Base-by-base conservation (phyloP, 768 basidiomycete species). In the Collybia sordida region DNA sequence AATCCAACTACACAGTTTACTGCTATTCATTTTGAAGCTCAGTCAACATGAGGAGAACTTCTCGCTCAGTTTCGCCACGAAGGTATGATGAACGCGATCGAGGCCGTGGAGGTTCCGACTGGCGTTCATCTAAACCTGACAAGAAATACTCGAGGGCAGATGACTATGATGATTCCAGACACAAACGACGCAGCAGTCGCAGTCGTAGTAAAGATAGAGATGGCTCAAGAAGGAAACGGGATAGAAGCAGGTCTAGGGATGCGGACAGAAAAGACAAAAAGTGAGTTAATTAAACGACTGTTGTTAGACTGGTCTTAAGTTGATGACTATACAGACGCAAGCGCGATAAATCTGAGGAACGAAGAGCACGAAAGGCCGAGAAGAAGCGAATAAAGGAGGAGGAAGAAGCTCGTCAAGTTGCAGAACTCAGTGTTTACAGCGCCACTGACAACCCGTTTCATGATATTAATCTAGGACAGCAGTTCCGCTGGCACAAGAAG, bases 401-500 rank as follows among this genome's bases (percentile, higher is more conserved):
- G 57, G 94, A 96, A 59, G 93, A 97, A 61, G 88, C 90, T 19
- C 86, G 95, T 22, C 86, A 89, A 59, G 87, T 97, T 14, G 93
- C 93, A 8, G 96, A 98, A 68, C 80, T 98, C 37, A 95, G 93
- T 57, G 88, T 97, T 56, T 98, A 98, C 74, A 94, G 93, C 57
- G 91, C 94, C 41, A 85, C 86, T 11, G 95, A 98, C 76, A 99
- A 98, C 63, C 97, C 97, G 0, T 99, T 98, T 75, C 93, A 97
- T 70, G 97, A 98, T 60, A 86, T 92, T 54, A 98, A 98, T 67
- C 86, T 98, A 25, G 88, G 86, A 18, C 92, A 98, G 64, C 93
- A 95, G 65, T 99, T 99, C 69, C 85, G 90, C 50, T 99, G 97
- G 97, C 91, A 94, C 72, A 99, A 99, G 78, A 99, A 99, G 74